Conservation (phyloP, 2,329 filamentous ascomycete genomes). For the Penicillium sp. region DNA sequence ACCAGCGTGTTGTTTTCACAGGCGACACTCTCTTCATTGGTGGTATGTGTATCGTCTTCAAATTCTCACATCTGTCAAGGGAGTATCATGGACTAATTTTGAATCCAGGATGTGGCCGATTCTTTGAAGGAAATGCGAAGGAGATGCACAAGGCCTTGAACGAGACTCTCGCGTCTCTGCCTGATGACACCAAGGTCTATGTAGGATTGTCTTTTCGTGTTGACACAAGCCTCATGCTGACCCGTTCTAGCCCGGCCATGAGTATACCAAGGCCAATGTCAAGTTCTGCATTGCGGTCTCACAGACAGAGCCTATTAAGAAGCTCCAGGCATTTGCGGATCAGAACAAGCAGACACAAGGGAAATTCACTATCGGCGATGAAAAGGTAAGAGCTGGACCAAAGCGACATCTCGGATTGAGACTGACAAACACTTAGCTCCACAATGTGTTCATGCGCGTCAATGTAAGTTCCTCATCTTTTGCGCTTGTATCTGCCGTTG, state of each 20-base stretch:
- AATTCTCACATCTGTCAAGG: neutral
- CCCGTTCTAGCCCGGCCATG: slow-evolving; percentile 72
- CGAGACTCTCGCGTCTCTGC: slow-evolving; percentile 72
- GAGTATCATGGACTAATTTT: neutral
- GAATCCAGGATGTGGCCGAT: slow-evolving; percentile 75
- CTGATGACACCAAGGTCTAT: slow-evolving; percentile 88
- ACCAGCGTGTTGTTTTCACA: slow-evolving; percentile 77
- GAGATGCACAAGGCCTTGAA: slow-evolving; percentile 96
- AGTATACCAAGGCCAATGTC: slow-evolving; percentile 97
- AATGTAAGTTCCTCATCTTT: slow-evolving; percentile 54
- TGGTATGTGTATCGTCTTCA: slow-evolving; percentile 50
- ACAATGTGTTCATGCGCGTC: slow-evolving; percentile 96
- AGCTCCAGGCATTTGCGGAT: slow-evolving; percentile 72
- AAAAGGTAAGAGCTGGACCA: slow-evolving; percentile 65
- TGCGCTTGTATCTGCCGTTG: neutral
- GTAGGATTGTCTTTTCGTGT: slow-evolving; percentile 53
- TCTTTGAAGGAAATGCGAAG: slow-evolving; percentile 85
- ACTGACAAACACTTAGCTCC: slow-evolving; percentile 55
- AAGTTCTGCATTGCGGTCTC: slow-evolving; percentile 78
- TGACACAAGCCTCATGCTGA: slow-evolving; percentile 1
- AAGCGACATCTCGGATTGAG: neutral
- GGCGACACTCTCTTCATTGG: slow-evolving; percentile 96
- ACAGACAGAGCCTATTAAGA: slow-evolving; percentile 71
- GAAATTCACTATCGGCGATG: slow-evolving; percentile 93
- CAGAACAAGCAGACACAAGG: slow-evolving; percentile 86